These are phyloP conservation scores for Macrophomina pseudophaseolina DNA, from an alignment of 2,329 filamentous ascomycete species.

Conservation along the genomic window DNA sequence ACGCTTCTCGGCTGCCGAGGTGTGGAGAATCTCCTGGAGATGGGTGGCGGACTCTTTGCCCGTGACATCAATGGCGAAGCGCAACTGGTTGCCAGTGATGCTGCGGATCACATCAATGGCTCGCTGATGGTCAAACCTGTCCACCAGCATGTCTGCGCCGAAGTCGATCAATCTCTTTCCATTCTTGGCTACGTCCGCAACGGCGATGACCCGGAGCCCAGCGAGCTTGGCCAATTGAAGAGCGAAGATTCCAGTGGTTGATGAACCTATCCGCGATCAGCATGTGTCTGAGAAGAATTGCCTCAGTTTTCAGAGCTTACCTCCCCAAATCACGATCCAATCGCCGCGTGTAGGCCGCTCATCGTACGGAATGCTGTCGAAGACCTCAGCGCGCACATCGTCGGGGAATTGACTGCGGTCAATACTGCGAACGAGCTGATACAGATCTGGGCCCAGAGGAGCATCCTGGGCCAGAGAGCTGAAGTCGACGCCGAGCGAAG, in stretches of 20 bases:
- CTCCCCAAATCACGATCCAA: constrained; percentile 78
- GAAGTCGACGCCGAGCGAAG: constrained; percentile 74
- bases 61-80: constrained; percentile 23
- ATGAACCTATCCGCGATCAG: constrained; percentile 63
- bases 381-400: constrained; percentile 68
- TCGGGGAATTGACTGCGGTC: constrained; percentile 57
- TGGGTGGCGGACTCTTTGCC: constrained; percentile 16
- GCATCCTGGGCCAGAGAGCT: constrained; percentile 39
- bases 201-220: constrained; percentile 67
- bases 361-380: constrained; percentile 56
- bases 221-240: constrained; percentile 71
- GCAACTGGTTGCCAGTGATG: constrained; percentile 21
- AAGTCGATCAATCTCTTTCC: constrained; percentile 37
- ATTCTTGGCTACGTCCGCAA: constrained; percentile 71
- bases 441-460: constrained; percentile 62
- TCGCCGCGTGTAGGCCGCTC: constrained; percentile 67
- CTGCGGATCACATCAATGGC: constrained; percentile 24
- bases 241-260: constrained; percentile 69
- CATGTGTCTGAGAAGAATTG: background rate
- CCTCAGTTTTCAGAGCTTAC: constrained; percentile 4
- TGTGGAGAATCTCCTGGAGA: constrained; percentile 17
- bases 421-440: constrained; percentile 56
- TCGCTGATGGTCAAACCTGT: constrained; percentile 20
- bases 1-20: constrained; percentile 19
- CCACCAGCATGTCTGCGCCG: constrained; percentile 26